Evolutionary conservation across 352 stramenopile species (phyloP).

Genomic region (Thraustotheca clavata): DNA sequence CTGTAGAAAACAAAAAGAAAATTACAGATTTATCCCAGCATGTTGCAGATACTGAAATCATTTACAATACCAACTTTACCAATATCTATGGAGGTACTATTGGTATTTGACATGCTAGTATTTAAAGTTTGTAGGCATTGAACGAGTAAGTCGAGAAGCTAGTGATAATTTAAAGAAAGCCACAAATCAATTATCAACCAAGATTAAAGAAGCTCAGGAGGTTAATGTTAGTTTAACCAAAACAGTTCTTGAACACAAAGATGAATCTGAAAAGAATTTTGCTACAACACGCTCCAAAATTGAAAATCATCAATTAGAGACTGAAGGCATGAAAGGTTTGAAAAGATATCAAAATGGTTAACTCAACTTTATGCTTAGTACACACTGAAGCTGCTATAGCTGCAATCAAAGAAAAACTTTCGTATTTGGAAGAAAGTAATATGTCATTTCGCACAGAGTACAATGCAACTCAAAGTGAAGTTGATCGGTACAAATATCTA

Average conservation of each 20-base stretch:
- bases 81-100: slow-evolving; percentile 33
- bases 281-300: slow-evolving; percentile 2
- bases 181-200: slow-evolving; percentile 39
- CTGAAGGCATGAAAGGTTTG: slow-evolving; percentile 12
- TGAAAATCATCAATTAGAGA: slow-evolving; percentile 20
- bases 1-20: slow-evolving; percentile 12
- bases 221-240: slow-evolving; percentile 31
- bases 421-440: slow-evolving; percentile 16
- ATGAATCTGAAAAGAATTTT: slow-evolving; percentile 17
- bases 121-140: slow-evolving; percentile 47
- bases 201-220: slow-evolving; percentile 45
- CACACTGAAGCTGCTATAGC: slow-evolving; percentile 12
- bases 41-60: neutral
- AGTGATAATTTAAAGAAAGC: slow-evolving; percentile 30
- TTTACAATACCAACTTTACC: slow-evolving; percentile 18
- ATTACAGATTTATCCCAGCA: neutral
- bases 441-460: neutral
- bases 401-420: slow-evolving; percentile 19
- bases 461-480: slow-evolving; percentile 1
- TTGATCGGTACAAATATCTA: neutral
- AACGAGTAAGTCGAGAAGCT: slow-evolving; percentile 40
- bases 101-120: slow-evolving; percentile 42
- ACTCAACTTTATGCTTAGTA: neutral
- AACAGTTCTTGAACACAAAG: slow-evolving; percentile 31
- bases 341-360: neutral